A percentile compares a stretch with the other conserved stretches of the same genome.
Evolutionary conservation across 805 yeast genomes (phyloP).

Genomic region (Yarrowia porcina): DNA sequence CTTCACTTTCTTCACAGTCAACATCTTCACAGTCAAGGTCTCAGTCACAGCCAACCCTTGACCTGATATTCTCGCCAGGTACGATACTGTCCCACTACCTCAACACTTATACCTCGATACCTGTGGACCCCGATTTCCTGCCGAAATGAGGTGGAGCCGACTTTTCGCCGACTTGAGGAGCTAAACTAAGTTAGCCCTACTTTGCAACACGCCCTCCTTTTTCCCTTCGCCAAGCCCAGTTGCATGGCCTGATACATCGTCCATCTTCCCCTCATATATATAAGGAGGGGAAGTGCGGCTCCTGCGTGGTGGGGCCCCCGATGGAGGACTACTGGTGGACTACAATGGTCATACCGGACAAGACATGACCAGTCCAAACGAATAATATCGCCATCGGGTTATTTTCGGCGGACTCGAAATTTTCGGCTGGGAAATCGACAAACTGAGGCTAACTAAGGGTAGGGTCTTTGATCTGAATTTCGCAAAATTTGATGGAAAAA

Average conservation of each 20-base stretch:
- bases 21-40: no score
- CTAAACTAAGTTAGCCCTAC: background rate
- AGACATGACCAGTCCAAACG: background rate
- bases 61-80: no score
- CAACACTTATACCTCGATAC: background rate
- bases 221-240: background rate
- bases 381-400: background rate
- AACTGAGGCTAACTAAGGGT: no score
- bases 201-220: no score
- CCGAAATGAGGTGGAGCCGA: background rate
- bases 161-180: background rate
- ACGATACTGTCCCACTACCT: no score
- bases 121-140: background rate
- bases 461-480: no score
- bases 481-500: no score
- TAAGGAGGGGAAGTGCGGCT: conserved; percentile 22
- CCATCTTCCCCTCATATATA: conserved; percentile 13
- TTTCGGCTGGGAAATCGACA: no score
- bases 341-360: background rate
- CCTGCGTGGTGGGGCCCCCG: conserved; percentile 19
- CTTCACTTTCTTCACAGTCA: no score
- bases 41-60: no score
- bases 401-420: no score
- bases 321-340: no score
- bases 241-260: background rate